Base-by-base conservation (phyloP, 2,329 filamentous ascomycete genomes). In the Aaosphaeria pasadenensis region DNA sequence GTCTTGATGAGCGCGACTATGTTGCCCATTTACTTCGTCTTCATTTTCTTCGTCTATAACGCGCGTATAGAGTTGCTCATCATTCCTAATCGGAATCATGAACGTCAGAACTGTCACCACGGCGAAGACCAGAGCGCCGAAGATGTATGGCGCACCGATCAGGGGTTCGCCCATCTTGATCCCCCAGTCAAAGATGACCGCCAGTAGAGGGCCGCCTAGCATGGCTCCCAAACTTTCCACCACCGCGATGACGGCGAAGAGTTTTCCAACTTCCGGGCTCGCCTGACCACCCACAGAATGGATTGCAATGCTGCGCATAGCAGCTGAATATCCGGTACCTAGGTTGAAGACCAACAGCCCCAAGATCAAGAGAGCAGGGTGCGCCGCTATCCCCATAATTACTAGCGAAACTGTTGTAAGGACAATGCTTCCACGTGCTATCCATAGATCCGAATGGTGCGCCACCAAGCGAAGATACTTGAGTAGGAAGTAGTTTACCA, bases 201-300 rank as follows among this genome's bases (percentile, higher is more conserved):
- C 76, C 38, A 79, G 67, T 4, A 74, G 55, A 4, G 77, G 68
- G 28, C 75, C 77, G 4, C 75, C 75, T 31, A 78, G 56, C 49
- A 79, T 71, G 28, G 70, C 67, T 5, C 77, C 76, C 7, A 78
- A 56, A 11, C 72, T 70, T 51, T 78, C 74, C 4, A 77, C 60
- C 17, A 78, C 73, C 30, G 75, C 74, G 48, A 79, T 72, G 1
- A 77, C 69, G 4, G 75, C 76, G 56, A 77, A 79, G 11, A 79
- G 56, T 7, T 75, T 69, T 5, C 75, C 77, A 4, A 76, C 73
- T 45, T 79, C 53, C 1, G 62, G 63, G 13, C 63, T 67, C 3
- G 62, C 69, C 36, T 77, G 71, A 0, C 72, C 73, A 30, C 75
- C 69, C 11, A 79, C 72, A 6, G 77, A 64, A 5, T 75, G 73